Conservation (phyloP, 2,329 filamentous ascomycete genomes). For the Colletotrichum paranaense region DNA sequence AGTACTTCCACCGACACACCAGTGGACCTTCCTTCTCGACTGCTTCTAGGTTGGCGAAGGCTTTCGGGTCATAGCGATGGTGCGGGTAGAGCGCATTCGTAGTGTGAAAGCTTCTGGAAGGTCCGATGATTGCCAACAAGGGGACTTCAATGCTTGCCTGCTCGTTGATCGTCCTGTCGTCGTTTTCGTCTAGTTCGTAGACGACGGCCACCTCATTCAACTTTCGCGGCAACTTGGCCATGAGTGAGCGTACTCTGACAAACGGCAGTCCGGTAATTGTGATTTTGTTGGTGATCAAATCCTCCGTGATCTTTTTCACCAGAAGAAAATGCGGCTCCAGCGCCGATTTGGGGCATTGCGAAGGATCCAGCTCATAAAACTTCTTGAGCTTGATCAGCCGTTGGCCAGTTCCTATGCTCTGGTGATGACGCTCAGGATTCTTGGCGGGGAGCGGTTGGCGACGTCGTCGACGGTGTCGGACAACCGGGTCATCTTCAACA, state of each 20-base stretch:
- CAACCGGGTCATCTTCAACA: slow-evolving; percentile 36
- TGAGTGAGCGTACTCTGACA: slow-evolving; percentile 46
- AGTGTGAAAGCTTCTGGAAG: slow-evolving; percentile 54
- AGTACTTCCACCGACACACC: slow-evolving; percentile 64
- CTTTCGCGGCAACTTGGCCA: slow-evolving; percentile 51
- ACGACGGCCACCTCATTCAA: slow-evolving; percentile 57
- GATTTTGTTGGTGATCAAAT: slow-evolving; percentile 33
- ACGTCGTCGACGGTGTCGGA: not conserved
- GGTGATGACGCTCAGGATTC: not conserved
- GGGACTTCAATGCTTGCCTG: slow-evolving; percentile 57
- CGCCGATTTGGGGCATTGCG: slow-evolving; percentile 35
- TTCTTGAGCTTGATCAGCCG: slow-evolving; percentile 38
- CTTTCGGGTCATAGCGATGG: slow-evolving; percentile 41
- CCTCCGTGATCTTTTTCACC: slow-evolving; percentile 54
- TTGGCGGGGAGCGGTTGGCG: not conserved
- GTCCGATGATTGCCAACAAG: slow-evolving; percentile 48
- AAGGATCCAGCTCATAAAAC: slow-evolving; percentile 43
- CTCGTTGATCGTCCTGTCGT: slow-evolving; percentile 42
- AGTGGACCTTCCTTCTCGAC: slow-evolving; percentile 49
- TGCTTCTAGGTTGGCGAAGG: slow-evolving; percentile 39
- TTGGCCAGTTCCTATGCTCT: not conserved
- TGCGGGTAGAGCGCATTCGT: slow-evolving; percentile 66
- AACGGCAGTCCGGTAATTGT: slow-evolving; percentile 52
- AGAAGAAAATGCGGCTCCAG: slow-evolving; percentile 50
- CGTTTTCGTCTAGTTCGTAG: slow-evolving; percentile 52